phyloP scores from a whole-genome alignment of 2,329 filamentous ascomycete genomes.

The Botrytis aclada region DNA sequence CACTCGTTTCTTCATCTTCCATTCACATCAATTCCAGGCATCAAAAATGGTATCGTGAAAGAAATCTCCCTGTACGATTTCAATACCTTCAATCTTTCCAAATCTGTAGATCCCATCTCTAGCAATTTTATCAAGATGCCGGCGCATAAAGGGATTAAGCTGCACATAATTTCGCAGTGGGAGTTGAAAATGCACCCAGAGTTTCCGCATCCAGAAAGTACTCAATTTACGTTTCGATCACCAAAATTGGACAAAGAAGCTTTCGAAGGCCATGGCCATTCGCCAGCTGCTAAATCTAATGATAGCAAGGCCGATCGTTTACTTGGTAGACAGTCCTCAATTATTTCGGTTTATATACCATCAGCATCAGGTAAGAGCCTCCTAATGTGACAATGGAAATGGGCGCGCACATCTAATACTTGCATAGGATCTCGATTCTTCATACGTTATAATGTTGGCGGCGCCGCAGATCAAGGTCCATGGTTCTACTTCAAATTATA shows the following conservation, averaged over 20 bases:
- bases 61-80: neutral
- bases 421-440: slow-evolving; percentile 51
- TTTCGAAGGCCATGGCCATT: neutral
- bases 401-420: slow-evolving; percentile 11
- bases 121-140: slow-evolving; percentile 30
- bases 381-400: neutral
- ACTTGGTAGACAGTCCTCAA: slow-evolving; percentile 39
- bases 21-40: neutral
- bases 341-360: slow-evolving; percentile 55
- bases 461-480: slow-evolving; percentile 35
- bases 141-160: slow-evolving; percentile 30
- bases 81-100: neutral
- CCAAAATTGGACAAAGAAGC: slow-evolving; percentile 9
- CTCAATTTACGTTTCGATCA: slow-evolving; percentile 41
- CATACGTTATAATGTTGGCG: slow-evolving; percentile 47
- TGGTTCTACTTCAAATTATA: slow-evolving; percentile 54
- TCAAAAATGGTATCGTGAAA: neutral
- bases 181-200: slow-evolving; percentile 46
- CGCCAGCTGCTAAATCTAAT: slow-evolving; percentile 23
- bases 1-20: neutral
- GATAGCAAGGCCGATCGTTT: slow-evolving; percentile 35
- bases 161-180: slow-evolving; percentile 32
- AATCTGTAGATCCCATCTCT: neutral
- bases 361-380: slow-evolving; percentile 48
- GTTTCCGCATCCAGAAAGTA: slow-evolving; percentile 53